Evolutionary conservation across 345 rosid genomes (phyloP).

Genomic region (thale cress (Arabidopsis thaliana)): TAIR10.1 NC_003074.8:21979501-21980000

Average conservation of each 20-base stretch:
- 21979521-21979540: conserved; percentile 45
- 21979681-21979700: conserved; percentile 95
- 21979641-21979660: conserved; percentile 94
- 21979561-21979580: conserved; percentile 88
- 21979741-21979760: conserved; percentile 96
- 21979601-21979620: conserved; percentile 94
- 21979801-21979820: conserved; percentile 93
- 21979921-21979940: conserved; percentile 48
- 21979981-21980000: conserved; percentile 46
- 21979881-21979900: conserved; percentile 75
- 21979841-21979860: conserved; percentile 94
- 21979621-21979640: conserved; percentile 91
- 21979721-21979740: conserved; percentile 95
- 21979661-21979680: conserved; percentile 99
- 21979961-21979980: conserved; percentile 55
- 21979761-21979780: conserved; percentile 93
- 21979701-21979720: conserved; percentile 89
- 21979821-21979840: conserved; percentile 80
- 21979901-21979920: conserved; percentile 45
- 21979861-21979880: conserved; percentile 94
- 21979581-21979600: conserved; percentile 83
- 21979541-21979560: conserved; percentile 98
- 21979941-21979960: conserved; percentile 59
- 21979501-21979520: conserved; percentile 1
- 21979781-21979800: conserved; percentile 97